A percentile compares a stretch with the other conserved stretches of the same genome.
These are phyloP conservation scores for Parmelia sp. DNA, from an alignment of 495 filamentous ascomycete genomes.

Conservation along the genomic window DNA sequence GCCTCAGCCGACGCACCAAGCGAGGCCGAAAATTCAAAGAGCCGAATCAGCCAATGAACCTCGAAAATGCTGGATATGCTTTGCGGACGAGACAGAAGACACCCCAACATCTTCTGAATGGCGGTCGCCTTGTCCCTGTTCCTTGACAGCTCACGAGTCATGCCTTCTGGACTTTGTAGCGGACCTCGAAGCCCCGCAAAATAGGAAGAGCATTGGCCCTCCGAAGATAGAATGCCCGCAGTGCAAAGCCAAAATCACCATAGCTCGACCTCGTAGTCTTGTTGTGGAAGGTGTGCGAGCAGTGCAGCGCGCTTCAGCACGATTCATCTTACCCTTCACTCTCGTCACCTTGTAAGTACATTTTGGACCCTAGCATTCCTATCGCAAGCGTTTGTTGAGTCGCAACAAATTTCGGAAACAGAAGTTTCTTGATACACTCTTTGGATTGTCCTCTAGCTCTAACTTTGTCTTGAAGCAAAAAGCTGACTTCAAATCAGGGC, in stretches of 20 bases:
- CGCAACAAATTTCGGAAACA: neutral
- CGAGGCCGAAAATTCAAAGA: slow-evolving; percentile 11
- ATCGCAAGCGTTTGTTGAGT: neutral
- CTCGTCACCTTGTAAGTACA: slow-evolving; percentile 40
- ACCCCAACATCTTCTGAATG: slow-evolving; percentile 60
- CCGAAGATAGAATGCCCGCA: slow-evolving; percentile 73
- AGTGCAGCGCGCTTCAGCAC: slow-evolving; percentile 48
- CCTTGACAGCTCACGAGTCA: slow-evolving; percentile 79
- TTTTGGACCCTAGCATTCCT: neutral
- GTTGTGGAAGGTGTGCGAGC: slow-evolving; percentile 54
- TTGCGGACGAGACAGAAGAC: slow-evolving; percentile 75
- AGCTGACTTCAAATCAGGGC: slow-evolving; percentile 13
- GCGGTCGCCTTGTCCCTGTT: slow-evolving; percentile 83
- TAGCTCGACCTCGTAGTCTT: slow-evolving; percentile 64
- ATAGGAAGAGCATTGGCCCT: slow-evolving; percentile 40
- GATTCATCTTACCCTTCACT: slow-evolving; percentile 53
- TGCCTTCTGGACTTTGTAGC: slow-evolving; percentile 89
- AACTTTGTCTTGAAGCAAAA: neutral
- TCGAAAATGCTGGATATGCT: slow-evolving; percentile 89
- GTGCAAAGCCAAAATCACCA: slow-evolving; percentile 73
- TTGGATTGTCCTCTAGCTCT: neutral
- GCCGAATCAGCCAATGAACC: slow-evolving; percentile 38
- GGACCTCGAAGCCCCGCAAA: slow-evolving; percentile 62
- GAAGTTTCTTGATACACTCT: neutral
- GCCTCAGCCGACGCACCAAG: slow-evolving; percentile 22